These are phyloP conservation scores for Podaxis sp. DNA, from an alignment of 768 basidiomycete genomes.

Conservation along the genomic window DNA sequence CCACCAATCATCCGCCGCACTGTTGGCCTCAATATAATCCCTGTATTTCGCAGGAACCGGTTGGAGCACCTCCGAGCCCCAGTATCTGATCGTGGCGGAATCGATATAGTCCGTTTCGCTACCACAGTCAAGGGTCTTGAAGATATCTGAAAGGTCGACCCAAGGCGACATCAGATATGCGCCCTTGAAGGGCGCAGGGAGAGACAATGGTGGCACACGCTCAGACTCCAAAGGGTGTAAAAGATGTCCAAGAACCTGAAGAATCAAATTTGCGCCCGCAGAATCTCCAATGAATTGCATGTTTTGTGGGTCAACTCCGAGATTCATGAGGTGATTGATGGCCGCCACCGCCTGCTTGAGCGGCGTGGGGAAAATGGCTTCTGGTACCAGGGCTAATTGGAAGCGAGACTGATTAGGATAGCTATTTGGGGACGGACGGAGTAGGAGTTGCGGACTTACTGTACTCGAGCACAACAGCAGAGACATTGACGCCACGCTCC, in stretches of 20 bases:
- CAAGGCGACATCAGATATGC: constrained; percentile 33
- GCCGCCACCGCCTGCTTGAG: constrained; percentile 29
- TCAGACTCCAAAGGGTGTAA: constrained; percentile 27
- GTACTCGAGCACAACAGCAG: constrained; percentile 21
- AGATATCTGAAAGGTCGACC: constrained; percentile 24
- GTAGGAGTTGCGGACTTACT: constrained; percentile 13
- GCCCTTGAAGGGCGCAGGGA: constrained; percentile 25
- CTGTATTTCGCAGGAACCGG: constrained; percentile 23
- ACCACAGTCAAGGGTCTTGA: constrained; percentile 23
- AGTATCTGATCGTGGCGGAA: constrained; percentile 15
- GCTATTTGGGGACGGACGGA: not conserved
- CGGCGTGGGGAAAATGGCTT: constrained; percentile 28
- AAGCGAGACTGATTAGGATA: not conserved
- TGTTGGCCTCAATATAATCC: constrained; percentile 30
- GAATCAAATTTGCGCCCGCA: constrained; percentile 32
- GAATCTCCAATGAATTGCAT: constrained; percentile 36
- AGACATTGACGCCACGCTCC: constrained; percentile 16
- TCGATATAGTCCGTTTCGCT: constrained; percentile 27
- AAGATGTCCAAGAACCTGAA: constrained; percentile 32
- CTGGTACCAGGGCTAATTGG: constrained; percentile 26
- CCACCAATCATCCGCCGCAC: constrained; percentile 35
- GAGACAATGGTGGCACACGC: constrained; percentile 21
- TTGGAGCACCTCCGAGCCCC: constrained; percentile 18
- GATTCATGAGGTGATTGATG: constrained; percentile 28
- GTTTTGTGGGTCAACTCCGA: constrained; percentile 32